Conservation (phyloP, 352 stramenopile genomes). For the Phytophthora macrochlamydospora region DNA sequence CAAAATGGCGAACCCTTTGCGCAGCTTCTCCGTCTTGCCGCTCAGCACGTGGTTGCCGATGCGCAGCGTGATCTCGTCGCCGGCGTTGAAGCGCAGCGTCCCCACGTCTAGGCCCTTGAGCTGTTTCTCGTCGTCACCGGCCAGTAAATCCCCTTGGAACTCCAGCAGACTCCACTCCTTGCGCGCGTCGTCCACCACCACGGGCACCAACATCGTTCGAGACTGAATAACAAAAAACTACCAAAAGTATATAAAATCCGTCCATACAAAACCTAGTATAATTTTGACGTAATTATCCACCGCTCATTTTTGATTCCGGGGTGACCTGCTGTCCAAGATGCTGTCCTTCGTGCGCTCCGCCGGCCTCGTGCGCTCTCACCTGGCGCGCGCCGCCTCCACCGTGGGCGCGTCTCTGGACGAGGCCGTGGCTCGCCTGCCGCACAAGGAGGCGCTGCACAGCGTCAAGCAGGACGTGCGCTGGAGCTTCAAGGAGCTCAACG, state of each 20-base stretch:
- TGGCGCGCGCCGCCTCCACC: constrained; percentile 58
- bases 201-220: constrained; percentile 60
- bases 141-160: constrained; percentile 80
- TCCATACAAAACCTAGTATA: no score
- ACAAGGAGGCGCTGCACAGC: constrained; percentile 87
- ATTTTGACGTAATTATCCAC: neutral
- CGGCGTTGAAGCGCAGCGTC: constrained; percentile 62
- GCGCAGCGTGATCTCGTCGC: constrained; percentile 70
- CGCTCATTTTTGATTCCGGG: constrained; percentile 35
- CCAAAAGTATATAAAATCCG: neutral
- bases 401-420: constrained; percentile 76
- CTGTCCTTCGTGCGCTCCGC: constrained; percentile 69
- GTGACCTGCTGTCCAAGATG: constrained; percentile 37
- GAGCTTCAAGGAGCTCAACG: constrained; percentile 87
- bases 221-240: neutral
- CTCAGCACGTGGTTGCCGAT: constrained; percentile 86
- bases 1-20: constrained; percentile 81
- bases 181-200: constrained; percentile 61
- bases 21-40: constrained; percentile 70
- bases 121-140: constrained; percentile 19
- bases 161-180: constrained; percentile 87
- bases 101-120: constrained; percentile 63
- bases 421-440: constrained; percentile 74
- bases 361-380: constrained; percentile 43
- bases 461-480: constrained; percentile 86